phyloP scores from a whole-genome alignment of 2,329 filamentous ascomycete species.

The Trichoderma sp. region DNA sequence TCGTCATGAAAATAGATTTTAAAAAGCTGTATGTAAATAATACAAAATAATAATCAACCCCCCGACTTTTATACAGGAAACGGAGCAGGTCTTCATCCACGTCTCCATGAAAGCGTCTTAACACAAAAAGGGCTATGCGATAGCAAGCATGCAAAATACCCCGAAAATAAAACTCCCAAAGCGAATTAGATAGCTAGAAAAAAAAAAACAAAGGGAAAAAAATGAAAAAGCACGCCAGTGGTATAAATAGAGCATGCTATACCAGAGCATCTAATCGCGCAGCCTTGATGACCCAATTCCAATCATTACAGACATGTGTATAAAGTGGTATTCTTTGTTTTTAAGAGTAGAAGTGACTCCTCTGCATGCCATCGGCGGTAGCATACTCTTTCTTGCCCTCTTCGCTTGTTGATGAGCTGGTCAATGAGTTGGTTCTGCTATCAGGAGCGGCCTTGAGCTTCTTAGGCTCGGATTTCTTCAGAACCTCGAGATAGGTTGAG shows the following conservation, averaged over 20 bases:
- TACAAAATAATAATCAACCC: slow-evolving; percentile 1
- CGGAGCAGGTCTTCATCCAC: not conserved
- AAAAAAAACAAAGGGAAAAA: not conserved
- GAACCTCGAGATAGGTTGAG: slow-evolving; percentile 82
- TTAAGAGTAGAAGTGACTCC: slow-evolving; percentile 60
- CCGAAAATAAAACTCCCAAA: not conserved
- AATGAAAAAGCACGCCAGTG: not conserved
- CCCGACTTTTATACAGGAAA: slow-evolving; percentile 19
- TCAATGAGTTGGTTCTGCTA: slow-evolving; percentile 53
- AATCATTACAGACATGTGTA: not conserved
- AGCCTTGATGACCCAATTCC: not conserved
- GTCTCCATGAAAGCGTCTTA: slow-evolving; percentile 6
- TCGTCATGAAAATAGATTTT: slow-evolving; percentile 5
- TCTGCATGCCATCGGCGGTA: slow-evolving; percentile 57
- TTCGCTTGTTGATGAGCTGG: slow-evolving; percentile 45
- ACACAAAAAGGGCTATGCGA: slow-evolving; percentile 17
- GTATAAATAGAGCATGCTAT: slow-evolving; percentile 5
- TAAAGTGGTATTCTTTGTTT: slow-evolving; percentile 23
- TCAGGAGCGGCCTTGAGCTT: slow-evolving; percentile 56
- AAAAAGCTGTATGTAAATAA: slow-evolving; percentile 6
- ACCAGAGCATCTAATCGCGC: slow-evolving; percentile 16
- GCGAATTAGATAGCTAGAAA: not conserved
- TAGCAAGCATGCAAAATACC: slow-evolving; percentile 5
- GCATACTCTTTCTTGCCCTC: slow-evolving; percentile 55
- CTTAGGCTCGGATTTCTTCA: slow-evolving; percentile 55